Base-by-base conservation (phyloP, 305 asterid species). In the Fraxinus sp. region DNA sequence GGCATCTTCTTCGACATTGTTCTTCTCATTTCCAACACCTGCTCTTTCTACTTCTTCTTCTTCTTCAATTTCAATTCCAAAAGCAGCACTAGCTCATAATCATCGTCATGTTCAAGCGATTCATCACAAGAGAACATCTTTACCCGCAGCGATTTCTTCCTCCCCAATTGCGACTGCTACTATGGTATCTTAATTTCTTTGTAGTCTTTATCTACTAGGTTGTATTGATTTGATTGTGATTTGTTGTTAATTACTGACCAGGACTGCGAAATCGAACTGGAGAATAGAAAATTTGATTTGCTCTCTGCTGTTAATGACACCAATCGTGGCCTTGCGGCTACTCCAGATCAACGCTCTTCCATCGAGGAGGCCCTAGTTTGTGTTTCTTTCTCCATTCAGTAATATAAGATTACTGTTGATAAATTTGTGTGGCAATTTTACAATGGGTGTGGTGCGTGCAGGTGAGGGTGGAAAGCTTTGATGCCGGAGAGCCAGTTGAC, bases 341-440 rank as follows among this genome's bases (percentile, higher is more conserved):
- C 94, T 73, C 84, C 94, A 13, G 80, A 79, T 62, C 94, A 94
- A 68, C 92, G 98, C 83, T 89, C 93, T 71, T 85, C 88, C 73
- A 89, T 94, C 28, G 97, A 94, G 84, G 97, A 94, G 81, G 92
- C 97, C 41, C 86, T 93, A 83, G 97, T 94, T 73, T 75, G 86
- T 66, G 16, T 24, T 79, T 68, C n/a, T 33, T 39, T 39, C 2
- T 2, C 3, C 28, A 24, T 24, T 24, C 28, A 24, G 28, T 24
- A 24, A 24, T 24, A 24, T 24, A 0, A 24, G 28, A 24, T 13
- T 49, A 14, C 59, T 26, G 16, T 66, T 24, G 36, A 66, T 26
- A 26, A 22, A 3, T 66, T 66, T 24, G 7, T 66, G 6, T 66
- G 11, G 74, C 35, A 66, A 66, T 66, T 66, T 66, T 9, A 26